These are phyloP conservation scores for Ophiognomonia clavigignenti-juglandacearum DNA, from an alignment of 2,329 filamentous ascomycete species.

Conservation along the genomic window DNA sequence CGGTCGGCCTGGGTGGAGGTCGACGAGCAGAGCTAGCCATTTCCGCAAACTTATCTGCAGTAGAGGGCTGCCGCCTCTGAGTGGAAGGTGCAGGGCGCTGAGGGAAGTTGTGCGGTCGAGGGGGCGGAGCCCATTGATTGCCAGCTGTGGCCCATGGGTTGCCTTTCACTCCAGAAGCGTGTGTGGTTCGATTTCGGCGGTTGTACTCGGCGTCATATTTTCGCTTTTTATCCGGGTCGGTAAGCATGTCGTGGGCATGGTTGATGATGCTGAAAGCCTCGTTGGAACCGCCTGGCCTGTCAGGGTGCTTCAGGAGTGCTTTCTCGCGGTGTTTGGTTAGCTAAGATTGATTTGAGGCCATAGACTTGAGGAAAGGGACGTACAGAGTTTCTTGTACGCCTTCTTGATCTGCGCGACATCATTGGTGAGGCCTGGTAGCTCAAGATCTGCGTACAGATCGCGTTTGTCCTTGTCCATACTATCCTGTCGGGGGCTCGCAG, in stretches of 20 bases:
- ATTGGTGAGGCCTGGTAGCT: conserved; percentile 57
- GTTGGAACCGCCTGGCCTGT: conserved; percentile 74
- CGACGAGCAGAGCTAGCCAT: conserved; percentile 19
- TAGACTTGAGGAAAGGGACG: background rate
- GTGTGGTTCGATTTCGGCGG: conserved; percentile 41
- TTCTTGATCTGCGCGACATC: conserved; percentile 75
- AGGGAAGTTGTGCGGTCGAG: conserved; percentile 26
- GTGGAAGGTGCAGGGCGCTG: conserved; percentile 19
- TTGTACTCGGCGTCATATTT: conserved; percentile 48
- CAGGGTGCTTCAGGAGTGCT: conserved; percentile 84
- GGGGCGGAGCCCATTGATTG: conserved; percentile 46
- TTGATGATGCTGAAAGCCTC: conserved; percentile 87
- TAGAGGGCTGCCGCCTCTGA: conserved; percentile 18
- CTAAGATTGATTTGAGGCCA: background rate
- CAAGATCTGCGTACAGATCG: conserved; percentile 84
- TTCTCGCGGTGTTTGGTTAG: conserved; percentile 2
- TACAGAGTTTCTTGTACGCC: conserved; percentile 79
- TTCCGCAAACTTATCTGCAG: conserved; percentile 14
- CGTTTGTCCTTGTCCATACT: conserved; percentile 67
- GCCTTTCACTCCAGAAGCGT: conserved; percentile 51
- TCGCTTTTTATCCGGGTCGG: conserved; percentile 43
- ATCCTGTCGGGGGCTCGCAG: conserved; percentile 28
- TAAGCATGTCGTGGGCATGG: conserved; percentile 72
- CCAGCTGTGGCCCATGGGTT: conserved; percentile 52
- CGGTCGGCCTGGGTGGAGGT: conserved; percentile 15